These are phyloP conservation scores for Reticulascus tulasneorum DNA, from an alignment of 2,329 filamentous ascomycete species.

Conservation along the genomic window DNA sequence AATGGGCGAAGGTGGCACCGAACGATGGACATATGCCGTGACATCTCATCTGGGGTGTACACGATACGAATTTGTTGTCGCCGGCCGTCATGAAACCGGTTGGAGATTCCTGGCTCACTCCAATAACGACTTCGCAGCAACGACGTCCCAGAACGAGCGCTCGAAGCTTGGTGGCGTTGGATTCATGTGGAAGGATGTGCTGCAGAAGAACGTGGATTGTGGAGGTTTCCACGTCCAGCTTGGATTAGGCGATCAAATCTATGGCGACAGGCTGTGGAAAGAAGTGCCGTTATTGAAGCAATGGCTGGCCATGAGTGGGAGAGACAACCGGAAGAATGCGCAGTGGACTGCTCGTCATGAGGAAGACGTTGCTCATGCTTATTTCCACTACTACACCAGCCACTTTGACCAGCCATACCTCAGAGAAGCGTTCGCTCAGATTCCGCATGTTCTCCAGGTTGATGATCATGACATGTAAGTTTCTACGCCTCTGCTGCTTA, in stretches of 20 bases:
- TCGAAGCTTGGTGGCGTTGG: slow-evolving; percentile 82
- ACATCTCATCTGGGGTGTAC: slow-evolving; percentile 96
- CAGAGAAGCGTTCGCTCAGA: slow-evolving; percentile 93
- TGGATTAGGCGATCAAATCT: slow-evolving; percentile 90
- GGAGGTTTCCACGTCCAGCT: slow-evolving; percentile 94
- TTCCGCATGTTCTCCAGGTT: slow-evolving; percentile 87
- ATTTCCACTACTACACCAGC: slow-evolving; percentile 98
- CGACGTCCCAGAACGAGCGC: slow-evolving; percentile 81
- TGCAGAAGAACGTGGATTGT: slow-evolving; percentile 95
- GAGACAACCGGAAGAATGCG: slow-evolving; percentile 86
- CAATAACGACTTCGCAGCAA: slow-evolving; percentile 90
- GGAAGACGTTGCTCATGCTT: slow-evolving; percentile 91
- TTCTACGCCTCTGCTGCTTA: neutral
- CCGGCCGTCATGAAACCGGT: slow-evolving; percentile 81
- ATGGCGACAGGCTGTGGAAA: slow-evolving; percentile 92
- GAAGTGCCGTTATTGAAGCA: slow-evolving; percentile 91
- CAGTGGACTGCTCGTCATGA: slow-evolving; percentile 93
- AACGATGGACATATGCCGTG: slow-evolving; percentile 96
- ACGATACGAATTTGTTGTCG: slow-evolving; percentile 95
- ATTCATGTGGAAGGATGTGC: slow-evolving; percentile 98
- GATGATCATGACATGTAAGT: slow-evolving; percentile 98
- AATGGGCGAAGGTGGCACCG: slow-evolving; percentile 78
- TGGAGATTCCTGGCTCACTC: slow-evolving; percentile 97
- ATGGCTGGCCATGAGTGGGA: slow-evolving; percentile 89
- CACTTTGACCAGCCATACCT: slow-evolving; percentile 97